A percentile compares a stretch with the other conserved stretches of the same genome.
phyloP scores from a whole-genome alignment of 208 protist genomes.

The Tritrichomonas musculus region DNA sequence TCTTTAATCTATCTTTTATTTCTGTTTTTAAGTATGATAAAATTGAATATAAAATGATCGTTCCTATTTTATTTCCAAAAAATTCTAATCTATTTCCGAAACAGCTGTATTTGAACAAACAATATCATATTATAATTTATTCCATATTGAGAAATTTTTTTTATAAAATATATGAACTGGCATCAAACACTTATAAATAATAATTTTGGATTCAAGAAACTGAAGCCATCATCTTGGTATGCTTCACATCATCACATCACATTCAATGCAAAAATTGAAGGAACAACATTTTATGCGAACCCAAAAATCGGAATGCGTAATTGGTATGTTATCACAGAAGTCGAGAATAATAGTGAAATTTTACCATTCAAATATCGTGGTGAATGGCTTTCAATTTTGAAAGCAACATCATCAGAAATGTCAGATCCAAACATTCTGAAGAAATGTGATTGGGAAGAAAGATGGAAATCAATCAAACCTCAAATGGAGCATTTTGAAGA shows the following conservation, averaged over 20 bases:
- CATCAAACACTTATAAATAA: too few species aligned
- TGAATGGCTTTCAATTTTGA: background rate
- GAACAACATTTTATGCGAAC: background rate
- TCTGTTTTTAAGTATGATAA: too few species aligned
- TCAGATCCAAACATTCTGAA: background rate
- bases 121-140: too few species aligned
- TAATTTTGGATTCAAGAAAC: too few species aligned
- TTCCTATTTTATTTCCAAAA: too few species aligned
- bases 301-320: background rate
- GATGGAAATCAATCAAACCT: background rate
- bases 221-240: constrained; percentile 13
- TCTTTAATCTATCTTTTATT: too few species aligned
- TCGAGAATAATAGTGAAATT: background rate
- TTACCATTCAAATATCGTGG: background rate
- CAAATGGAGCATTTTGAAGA: background rate
- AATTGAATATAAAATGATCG: too few species aligned
- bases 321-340: background rate
- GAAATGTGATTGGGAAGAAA: background rate
- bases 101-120: too few species aligned
- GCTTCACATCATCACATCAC: too few species aligned
- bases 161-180: too few species aligned
- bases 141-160: too few species aligned
- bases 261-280: background rate
- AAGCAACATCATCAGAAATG: constrained; percentile 14
- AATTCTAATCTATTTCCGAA: too few species aligned